Conservation (phyloP, 148 eudicot species). For the Camellia granthamiana region DNA sequence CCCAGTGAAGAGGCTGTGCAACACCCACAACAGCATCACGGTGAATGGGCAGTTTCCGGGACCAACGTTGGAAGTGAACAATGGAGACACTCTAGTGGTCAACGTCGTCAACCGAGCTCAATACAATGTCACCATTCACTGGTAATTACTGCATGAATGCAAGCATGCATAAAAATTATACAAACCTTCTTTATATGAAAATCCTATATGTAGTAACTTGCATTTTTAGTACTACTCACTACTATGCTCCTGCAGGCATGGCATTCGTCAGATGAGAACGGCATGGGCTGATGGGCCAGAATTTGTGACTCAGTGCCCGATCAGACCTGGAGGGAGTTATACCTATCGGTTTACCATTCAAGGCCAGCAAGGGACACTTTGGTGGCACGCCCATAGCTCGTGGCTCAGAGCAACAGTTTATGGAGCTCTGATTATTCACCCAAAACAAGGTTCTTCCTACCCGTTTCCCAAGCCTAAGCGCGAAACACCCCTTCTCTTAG, state of each 20-base stretch:
- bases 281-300: slow-evolving; percentile 99
- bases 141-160: slow-evolving; percentile 44
- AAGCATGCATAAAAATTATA: background rate
- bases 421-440: slow-evolving; percentile 79
- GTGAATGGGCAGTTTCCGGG: slow-evolving; percentile 78
- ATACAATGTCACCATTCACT: slow-evolving; percentile 86
- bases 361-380: slow-evolving; percentile 91
- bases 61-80: slow-evolving; percentile 66
- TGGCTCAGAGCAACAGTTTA: slow-evolving; percentile 96
- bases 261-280: slow-evolving; percentile 80
- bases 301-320: slow-evolving; percentile 93
- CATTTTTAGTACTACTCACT: background rate
- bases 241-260: slow-evolving; percentile 53
- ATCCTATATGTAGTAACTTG: background rate
- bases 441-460: slow-evolving; percentile 68
- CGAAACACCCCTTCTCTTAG: slow-evolving; percentile 76
- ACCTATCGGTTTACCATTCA: slow-evolving; percentile 69
- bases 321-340: slow-evolving; percentile 82
- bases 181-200: no score
- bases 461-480: slow-evolving; percentile 82
- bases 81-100: slow-evolving; percentile 72
- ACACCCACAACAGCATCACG: slow-evolving; percentile 46
- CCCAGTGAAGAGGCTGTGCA: slow-evolving; percentile 84
- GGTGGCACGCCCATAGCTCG: slow-evolving; percentile 99
- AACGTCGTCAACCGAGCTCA: slow-evolving; percentile 67